phyloP scores from a whole-genome alignment of 2,329 filamentous ascomycete genomes.

The Curvularia eragrostidis region DNA sequence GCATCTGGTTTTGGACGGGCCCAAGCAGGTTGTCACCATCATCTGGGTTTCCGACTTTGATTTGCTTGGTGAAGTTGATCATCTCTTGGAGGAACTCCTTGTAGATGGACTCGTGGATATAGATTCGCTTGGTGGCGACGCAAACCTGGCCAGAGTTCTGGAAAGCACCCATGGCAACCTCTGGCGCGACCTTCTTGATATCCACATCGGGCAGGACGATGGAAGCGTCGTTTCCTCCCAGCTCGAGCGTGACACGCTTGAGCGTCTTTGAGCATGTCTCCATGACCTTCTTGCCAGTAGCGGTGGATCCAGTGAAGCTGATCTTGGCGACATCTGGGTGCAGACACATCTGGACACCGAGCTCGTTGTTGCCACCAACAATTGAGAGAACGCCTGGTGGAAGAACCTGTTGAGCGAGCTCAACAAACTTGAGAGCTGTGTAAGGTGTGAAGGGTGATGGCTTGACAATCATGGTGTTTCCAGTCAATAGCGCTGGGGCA shows the following conservation, averaged over 20 bases:
- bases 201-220: slow-evolving; percentile 66
- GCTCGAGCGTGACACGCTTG: slow-evolving; percentile 67
- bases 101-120: slow-evolving; percentile 50
- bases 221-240: slow-evolving; percentile 68
- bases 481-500: slow-evolving; percentile 63
- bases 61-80: slow-evolving; percentile 54
- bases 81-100: slow-evolving; percentile 50
- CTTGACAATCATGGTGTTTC: slow-evolving; percentile 64
- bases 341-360: slow-evolving; percentile 65
- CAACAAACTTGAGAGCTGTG: slow-evolving; percentile 64
- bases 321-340: slow-evolving; percentile 69
- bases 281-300: slow-evolving; percentile 68
- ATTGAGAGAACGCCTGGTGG: slow-evolving; percentile 69
- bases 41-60: slow-evolving; percentile 50
- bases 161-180: slow-evolving; percentile 61
- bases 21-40: slow-evolving; percentile 60
- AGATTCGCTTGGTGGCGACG: slow-evolving; percentile 47
- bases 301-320: slow-evolving; percentile 67
- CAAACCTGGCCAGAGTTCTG: slow-evolving; percentile 62
- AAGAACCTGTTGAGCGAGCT: slow-evolving; percentile 65
- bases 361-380: slow-evolving; percentile 65
- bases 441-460: slow-evolving; percentile 66
- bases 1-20: slow-evolving; percentile 70
- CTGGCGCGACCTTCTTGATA: slow-evolving; percentile 57
- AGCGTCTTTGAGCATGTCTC: slow-evolving; percentile 62